Conservation (phyloP, 2,329 filamentous ascomycete genomes). For the Daldinia sp. region DNA sequence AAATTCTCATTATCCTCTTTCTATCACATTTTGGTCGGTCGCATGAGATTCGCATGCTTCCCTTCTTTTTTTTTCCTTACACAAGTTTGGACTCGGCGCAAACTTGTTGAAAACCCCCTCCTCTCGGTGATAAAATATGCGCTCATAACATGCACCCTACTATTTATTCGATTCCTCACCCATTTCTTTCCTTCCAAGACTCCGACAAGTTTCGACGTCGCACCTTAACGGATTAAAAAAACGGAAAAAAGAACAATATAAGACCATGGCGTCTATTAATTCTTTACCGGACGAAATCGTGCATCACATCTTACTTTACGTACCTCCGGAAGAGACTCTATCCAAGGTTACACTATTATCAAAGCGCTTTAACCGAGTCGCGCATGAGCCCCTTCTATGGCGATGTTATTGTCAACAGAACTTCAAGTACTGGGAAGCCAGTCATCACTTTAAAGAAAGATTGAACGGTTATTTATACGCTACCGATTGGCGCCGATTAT, state of each 20-base stretch:
- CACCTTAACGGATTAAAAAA: background rate
- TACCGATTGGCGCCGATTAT: conserved; percentile 79
- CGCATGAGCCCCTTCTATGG: conserved; percentile 81
- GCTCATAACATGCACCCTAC: conserved; percentile 4
- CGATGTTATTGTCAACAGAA: conserved; percentile 72
- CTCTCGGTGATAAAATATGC: conserved; percentile 25
- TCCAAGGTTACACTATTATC: conserved; percentile 62
- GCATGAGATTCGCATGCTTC: conserved; percentile 12
- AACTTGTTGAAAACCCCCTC: conserved; percentile 1
- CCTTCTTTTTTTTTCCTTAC: conserved; percentile 5
- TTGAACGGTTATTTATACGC: conserved; percentile 60
- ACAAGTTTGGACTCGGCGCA: conserved; percentile 23
- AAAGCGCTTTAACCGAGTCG: conserved; percentile 69
- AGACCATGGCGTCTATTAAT: conserved; percentile 53
- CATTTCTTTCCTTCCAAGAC: background rate
- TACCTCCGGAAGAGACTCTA: conserved; percentile 64
- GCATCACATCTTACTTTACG: conserved; percentile 75
- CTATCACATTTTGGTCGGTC: conserved; percentile 21
- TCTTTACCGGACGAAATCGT: conserved; percentile 84
- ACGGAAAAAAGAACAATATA: conserved; percentile 11
- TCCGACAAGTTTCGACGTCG: background rate
- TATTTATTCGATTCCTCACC: background rate
- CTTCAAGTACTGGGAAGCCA: conserved; percentile 79
- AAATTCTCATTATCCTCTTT: conserved; percentile 35
- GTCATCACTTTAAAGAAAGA: conserved; percentile 68